These are phyloP conservation scores for Neonectria sp. DNA, from an alignment of 2,329 filamentous ascomycete genomes.

Conservation along the genomic window DNA sequence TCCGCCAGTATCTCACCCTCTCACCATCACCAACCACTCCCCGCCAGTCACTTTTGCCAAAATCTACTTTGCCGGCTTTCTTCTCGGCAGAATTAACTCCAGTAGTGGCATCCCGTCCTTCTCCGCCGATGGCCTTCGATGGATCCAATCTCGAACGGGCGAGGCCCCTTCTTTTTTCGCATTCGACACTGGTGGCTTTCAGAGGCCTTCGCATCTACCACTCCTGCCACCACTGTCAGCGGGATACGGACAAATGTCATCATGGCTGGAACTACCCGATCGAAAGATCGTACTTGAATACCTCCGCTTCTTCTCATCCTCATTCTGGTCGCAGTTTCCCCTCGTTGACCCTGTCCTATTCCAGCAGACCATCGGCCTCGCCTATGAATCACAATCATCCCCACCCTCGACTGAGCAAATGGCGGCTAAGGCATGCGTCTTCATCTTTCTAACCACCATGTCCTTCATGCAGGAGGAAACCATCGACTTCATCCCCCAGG, in stretches of 20 bases:
- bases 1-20: neutral
- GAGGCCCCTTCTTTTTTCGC: neutral
- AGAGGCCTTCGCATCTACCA: neutral
- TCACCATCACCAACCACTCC: neutral
- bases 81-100: neutral
- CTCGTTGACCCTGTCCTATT: slow-evolving; percentile 62
- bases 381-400: slow-evolving; percentile 53
- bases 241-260: neutral
- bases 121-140: neutral
- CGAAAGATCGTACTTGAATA: neutral
- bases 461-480: slow-evolving; percentile 28
- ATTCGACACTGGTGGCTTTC: neutral
- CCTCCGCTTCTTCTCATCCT: neutral
- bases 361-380: slow-evolving; percentile 57
- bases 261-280: slow-evolving; percentile 1
- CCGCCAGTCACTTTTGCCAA: slow-evolving; percentile 5
- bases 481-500: slow-evolving; percentile 26
- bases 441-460: slow-evolving; percentile 61
- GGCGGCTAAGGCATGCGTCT: slow-evolving; percentile 61
- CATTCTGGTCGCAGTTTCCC: slow-evolving; percentile 57
- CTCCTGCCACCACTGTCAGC: neutral
- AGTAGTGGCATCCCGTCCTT: slow-evolving; percentile 1
- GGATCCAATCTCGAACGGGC: slow-evolving; percentile 4
- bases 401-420: slow-evolving; percentile 43
- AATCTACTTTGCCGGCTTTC: slow-evolving; percentile 7